Conservation (phyloP, 768 basidiomycete genomes). For the Rhodotorula babjevae region DNA sequence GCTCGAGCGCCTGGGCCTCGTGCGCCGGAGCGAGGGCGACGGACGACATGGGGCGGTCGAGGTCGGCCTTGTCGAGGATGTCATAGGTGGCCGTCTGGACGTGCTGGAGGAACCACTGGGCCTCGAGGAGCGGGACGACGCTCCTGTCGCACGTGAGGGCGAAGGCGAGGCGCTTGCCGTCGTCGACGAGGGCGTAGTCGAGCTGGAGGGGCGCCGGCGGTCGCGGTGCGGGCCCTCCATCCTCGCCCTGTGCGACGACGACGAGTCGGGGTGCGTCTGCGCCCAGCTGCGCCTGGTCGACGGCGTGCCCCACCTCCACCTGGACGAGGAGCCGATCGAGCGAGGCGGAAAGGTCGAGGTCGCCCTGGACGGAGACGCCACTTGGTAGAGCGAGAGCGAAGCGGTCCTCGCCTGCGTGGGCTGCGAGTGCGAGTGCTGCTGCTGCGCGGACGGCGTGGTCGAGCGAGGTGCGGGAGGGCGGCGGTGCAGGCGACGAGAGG, state of each 20-base stretch:
- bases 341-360: neutral
- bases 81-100: neutral
- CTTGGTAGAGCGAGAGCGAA: slow-evolving; percentile 4
- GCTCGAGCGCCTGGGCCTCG: slow-evolving; percentile 1
- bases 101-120: slow-evolving; percentile 33
- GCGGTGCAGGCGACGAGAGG: neutral
- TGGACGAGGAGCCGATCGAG: neutral
- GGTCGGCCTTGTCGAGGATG: neutral
- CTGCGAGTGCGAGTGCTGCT: slow-evolving; percentile 8
- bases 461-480: neutral
- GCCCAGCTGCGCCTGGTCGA: too few relatives aligned
- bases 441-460: slow-evolving; percentile 8
- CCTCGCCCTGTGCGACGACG: neutral
- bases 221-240: neutral
- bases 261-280: neutral
- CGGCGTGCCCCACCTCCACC: neutral
- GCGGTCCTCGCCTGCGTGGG: slow-evolving; percentile 27
- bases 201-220: neutral
- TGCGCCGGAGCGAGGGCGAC: slow-evolving; percentile 11
- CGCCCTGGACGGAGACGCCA: slow-evolving; percentile 5
- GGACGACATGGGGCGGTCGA: neutral
- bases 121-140: slow-evolving; percentile 24
- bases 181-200: neutral
- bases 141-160: slow-evolving; percentile 15
- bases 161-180: neutral